Base-by-base conservation (phyloP, 2,329 filamentous ascomycete species). In the Xenoacremonium recifei region DNA sequence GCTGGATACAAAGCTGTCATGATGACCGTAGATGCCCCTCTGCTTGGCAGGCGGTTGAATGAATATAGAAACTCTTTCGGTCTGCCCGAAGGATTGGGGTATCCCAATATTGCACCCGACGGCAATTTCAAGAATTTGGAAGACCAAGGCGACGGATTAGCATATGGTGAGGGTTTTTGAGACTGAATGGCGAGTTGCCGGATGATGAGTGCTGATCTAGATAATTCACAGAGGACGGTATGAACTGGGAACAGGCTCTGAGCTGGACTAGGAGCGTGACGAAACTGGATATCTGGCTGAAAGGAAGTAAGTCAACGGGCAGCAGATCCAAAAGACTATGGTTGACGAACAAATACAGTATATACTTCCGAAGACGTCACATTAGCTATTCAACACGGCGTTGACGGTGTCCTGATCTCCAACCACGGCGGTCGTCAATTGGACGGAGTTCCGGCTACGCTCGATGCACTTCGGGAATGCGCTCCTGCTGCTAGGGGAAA, bases 341-440 rank as follows among this genome's bases (percentile, higher is more conserved):
- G 13, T 13, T 27, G 23, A 27, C 13, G 13, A 13, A 27, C 7
- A 63, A 63, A 40, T 60, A 60, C 12, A 59, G 23, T 65, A 17
- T 51, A 59, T 43, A 60, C 53, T 5, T 58, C 57, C 11, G 62
- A 62, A 25, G 60, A 65, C 42, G 63, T 57, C 4, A 34, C 49
- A 4, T 36, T 51, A 9, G 59, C 60, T 6, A 44, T 62, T 13
- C 42, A 55, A 31, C 42, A 59, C 32, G 60, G 62, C 2, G 54
- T 51, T n/a, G 48, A 58, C 32, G 59, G 48, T 2, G 60, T 65
- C 19, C 49, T 60, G 20, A 51, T 65, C 5, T 61, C 57, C 15
- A 64, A 64, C 44, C 61, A 64, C 39, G 59, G 60, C 23, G 57
- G 58, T 15, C 45, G 62, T 9, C 60, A 63, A 37, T 49, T 65